Base-by-base conservation (phyloP, 805 yeast species). In the Candida endomychidarum region DNA sequence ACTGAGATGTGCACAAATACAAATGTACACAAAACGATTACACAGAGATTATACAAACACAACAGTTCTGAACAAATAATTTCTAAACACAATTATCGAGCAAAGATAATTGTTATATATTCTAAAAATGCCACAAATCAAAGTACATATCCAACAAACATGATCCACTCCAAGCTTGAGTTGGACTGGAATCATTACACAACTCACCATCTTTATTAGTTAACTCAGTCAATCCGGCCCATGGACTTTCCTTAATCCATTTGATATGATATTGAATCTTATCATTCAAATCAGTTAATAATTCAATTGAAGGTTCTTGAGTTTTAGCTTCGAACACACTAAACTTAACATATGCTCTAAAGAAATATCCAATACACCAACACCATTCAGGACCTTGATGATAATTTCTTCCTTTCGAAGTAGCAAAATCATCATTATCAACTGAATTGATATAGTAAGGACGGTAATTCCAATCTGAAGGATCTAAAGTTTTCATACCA, bases 351-450 rank as follows among this genome's bases (percentile, higher is more conserved):
- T 72, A 80, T 0, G 98, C 96, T 47, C 97, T 76, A 49, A 93
- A 63, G 57, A 88, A 91, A 60, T 80, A 89, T 2, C 99, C 99
- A 18, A 75, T 72, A 43, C 81, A 77, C 97, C 97, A 91, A 23
- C 86, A 85, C 99, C 99, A 91, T 58, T 93, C 99, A 2, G 99
- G 99, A 2, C 99, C 99, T 65, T 91, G 98, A 61, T 91, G 99
- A 60, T 91, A 91, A 64, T 93, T 93, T 53, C 98, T 77, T 21
- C 99, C 99, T 63, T 89, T 88, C 2, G 97, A 74, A 0, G 97
- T 89, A 0, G 95, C 88, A 72, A 89, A 93, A 60, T 91, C 96
- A 4, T 74, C 78, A 38, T 77, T 78, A 54, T 91, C 98, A 28
- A 77, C 83, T 34, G 88, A 67, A 58, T 91, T 93, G 54, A 70